Conservation (phyloP, 345 rosid species). For the Aurinia saxatilis region DNA sequence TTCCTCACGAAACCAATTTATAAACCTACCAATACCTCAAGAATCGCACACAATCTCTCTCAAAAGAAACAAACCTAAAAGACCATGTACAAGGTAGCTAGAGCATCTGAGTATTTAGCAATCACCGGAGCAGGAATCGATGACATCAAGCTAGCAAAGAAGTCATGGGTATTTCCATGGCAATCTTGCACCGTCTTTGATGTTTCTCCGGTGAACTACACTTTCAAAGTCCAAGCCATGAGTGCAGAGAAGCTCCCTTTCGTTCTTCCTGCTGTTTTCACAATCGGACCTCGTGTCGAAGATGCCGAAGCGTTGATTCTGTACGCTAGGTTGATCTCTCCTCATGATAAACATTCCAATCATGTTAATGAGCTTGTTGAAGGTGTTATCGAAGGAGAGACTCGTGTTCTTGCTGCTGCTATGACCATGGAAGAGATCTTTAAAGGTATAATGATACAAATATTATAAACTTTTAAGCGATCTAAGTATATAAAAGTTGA, state of each 20-base stretch:
- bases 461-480: too few relatives aligned
- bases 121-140: constrained; percentile 53
- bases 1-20: background rate
- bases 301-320: constrained; percentile 40
- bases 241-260: constrained; percentile 88
- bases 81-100: constrained; percentile 49
- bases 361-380: constrained; percentile 73
- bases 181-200: constrained; percentile 56
- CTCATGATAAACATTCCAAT: constrained; percentile 56
- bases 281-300: constrained; percentile 66
- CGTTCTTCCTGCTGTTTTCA: constrained; percentile 65
- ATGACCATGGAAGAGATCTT: constrained; percentile 89
- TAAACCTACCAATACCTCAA: background rate
- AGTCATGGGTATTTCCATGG: constrained; percentile 61
- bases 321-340: constrained; percentile 61
- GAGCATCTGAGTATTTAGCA: constrained; percentile 47
- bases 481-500: too few relatives aligned
- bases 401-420: constrained; percentile 77
- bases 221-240: constrained; percentile 86
- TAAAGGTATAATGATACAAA: constrained; percentile 31
- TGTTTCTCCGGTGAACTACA: constrained; percentile 72
- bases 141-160: constrained; percentile 62
- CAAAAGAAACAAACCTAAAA: background rate
- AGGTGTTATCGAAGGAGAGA: constrained; percentile 83
- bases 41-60: background rate